Evolutionary conservation across 2,329 filamentous ascomycete species (phyloP), one percentile per base, ranked within the genome.

Genomic region (Rutstroemia sydowiana): DNA sequence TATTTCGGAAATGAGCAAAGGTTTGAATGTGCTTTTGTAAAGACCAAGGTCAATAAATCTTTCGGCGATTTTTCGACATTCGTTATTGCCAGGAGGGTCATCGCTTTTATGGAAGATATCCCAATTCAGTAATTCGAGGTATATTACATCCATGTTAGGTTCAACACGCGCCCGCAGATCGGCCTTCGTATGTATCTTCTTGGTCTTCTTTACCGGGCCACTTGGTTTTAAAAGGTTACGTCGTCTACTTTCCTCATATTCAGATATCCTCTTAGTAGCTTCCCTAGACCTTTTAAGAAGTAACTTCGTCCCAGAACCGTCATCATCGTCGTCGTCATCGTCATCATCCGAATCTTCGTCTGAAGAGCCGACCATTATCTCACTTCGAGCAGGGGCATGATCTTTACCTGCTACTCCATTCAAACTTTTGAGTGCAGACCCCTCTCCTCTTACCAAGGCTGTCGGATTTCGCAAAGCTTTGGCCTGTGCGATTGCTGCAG

Each of bases 121-220:
- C 93, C 93, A 98, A 51, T 86, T 80, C 3, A 98, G 79, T 46
- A 98, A 89, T 16, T 85, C 85, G 61, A 87, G 84, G 66, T 97
- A 93, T 28, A 98, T 72, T 14, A 81, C 76, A 34, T 89, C 85
- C 70, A 98, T 85, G 59, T 95, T 88, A 7, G 95, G 93, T 30
- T 91, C 87, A 54, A 98, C 76, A 56, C 93, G 85, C 57, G 93
- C 92, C 61, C 92, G 85, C 82, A 96, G 92, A 69, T 98, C 93
- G 69, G 95, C 95, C 42, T 85, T 82, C 14, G 90, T 92, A 45
- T 92, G 82, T 56, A 85, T 76, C 47, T 89, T 80, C 66, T 88
- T 87, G 59, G 81, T 74, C 71, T 96, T 95, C 70, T 89, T 92
- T 52, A 95, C 82, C 0, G 92, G 92, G 13, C 82, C 83, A 40